phyloP scores from a whole-genome alignment of 208 protist species.

The Entamoeba moshkovskii region DNA sequence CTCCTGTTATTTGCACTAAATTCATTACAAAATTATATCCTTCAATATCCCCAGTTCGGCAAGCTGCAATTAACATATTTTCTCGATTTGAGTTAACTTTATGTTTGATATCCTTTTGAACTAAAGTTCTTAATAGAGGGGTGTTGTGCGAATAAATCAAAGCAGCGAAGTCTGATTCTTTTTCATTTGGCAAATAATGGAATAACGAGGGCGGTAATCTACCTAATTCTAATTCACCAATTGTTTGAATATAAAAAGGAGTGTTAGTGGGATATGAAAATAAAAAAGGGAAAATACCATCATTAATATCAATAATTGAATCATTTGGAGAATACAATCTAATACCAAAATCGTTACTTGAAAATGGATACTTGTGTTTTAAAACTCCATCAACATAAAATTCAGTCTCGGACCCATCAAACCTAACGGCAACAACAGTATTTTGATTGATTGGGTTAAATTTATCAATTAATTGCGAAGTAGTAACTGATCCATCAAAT shows the following conservation, averaged over 20 bases:
- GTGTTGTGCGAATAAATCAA: not conserved
- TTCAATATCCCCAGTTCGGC: not conserved
- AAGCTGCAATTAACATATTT: not conserved
- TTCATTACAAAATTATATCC: not conserved
- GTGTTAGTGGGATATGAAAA: not conserved
- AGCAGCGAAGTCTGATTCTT: not conserved
- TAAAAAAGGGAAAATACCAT: not conserved
- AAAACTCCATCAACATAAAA: not conserved
- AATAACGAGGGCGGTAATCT: not conserved
- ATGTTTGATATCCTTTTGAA: not conserved
- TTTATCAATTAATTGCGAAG: no score
- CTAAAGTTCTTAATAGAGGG: not conserved
- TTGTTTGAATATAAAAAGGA: not conserved
- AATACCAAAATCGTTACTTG: not conserved
- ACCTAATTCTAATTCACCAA: not conserved
- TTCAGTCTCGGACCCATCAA: no score
- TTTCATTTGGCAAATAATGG: not conserved
- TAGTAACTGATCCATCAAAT: no score
- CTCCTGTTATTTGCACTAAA: not conserved
- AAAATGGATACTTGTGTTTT: not conserved
- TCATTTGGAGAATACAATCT: not conserved
- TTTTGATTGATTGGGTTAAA: no score
- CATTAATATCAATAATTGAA: not conserved
- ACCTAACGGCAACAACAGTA: no score
- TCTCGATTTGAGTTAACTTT: not conserved